These are phyloP conservation scores for Akanthomyces lecanii DNA, from an alignment of 2,329 filamentous ascomycete genomes.

Conservation along the genomic window DNA sequence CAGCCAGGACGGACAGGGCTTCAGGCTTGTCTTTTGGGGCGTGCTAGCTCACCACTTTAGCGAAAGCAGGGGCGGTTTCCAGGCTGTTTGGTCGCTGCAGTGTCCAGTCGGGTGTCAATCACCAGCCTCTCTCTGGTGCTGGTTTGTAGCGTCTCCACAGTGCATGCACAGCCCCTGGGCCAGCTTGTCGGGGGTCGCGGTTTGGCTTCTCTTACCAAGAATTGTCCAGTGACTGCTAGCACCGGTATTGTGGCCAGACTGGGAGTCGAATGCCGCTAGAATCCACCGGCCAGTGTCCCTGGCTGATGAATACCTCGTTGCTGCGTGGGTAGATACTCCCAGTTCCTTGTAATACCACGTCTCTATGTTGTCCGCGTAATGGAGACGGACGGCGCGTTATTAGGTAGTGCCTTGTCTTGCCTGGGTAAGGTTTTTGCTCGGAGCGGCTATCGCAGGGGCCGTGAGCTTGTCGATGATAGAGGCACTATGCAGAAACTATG, in stretches of 20 bases:
- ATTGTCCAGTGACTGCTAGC: neutral
- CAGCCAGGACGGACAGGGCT: neutral
- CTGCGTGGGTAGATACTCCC: neutral
- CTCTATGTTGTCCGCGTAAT: neutral
- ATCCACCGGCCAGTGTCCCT: neutral
- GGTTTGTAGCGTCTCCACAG: neutral
- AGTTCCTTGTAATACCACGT: neutral
- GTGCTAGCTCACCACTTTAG: neutral
- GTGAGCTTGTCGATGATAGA: too few species aligned
- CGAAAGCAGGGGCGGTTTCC: too few species aligned
- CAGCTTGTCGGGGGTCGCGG: neutral
- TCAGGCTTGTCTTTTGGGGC: neutral
- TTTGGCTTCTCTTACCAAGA: neutral
- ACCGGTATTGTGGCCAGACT: neutral
- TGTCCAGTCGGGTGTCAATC: too few species aligned
- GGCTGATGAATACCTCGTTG: neutral
- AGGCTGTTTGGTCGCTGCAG: too few species aligned
- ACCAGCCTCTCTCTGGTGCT: neutral
- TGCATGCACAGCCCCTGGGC: constrained; percentile 7
- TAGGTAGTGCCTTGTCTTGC: too few species aligned
- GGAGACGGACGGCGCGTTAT: too few species aligned
- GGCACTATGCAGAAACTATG: too few species aligned
- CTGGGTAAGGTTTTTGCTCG: too few species aligned
- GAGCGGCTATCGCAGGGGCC: too few species aligned
- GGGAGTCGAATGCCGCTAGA: neutral